Evolutionary conservation across 1,284 basidiomycete species (phyloP), one percentile per base, ranked within the genome.

Genomic region (Hymenochaete sp.): DNA sequence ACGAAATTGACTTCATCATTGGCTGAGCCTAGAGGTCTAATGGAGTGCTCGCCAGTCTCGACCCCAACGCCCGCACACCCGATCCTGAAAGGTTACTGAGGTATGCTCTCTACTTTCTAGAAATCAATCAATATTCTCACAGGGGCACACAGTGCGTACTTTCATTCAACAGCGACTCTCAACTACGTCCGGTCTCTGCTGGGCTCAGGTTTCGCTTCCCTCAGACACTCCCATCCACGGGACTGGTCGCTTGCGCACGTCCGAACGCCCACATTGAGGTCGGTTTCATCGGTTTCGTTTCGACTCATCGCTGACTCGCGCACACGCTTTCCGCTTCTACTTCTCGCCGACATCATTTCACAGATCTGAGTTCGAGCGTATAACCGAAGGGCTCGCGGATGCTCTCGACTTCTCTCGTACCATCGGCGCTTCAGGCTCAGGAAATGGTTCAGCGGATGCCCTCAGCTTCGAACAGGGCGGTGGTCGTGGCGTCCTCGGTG

Each of bases 171-270:
- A 0, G 78, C 93, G 1, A 98, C 96, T 0, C 72, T 98, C 41
- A 98, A 98, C 67, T 84, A 95, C 65, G 76, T 98, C 50, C 85
- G 95, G 14, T 79, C 82, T 2, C 73, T 97, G 36, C 76, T 98
- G 3, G 77, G 79, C 1, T 95, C 91, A 14, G 93, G 93, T 19
- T 93, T 97, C 56, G 95, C 93, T 0, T 86, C 87, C 7, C 64
- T 98, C 28, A 81, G 93, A 22, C 16, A 32, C 6, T 37, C 37
- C 62, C 86, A 95, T 56, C 95, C 95, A 0, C 77, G 86, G 29
- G 80, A 87, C 58, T 97, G 95, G 90, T 93, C 90, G 2, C 77
- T 98, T 55, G 75, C 77, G 9, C 93, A 98, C 61, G 95, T 98
- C 22, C 82, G 93, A 38, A 88, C 82, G 0, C 78, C 79, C 1